Percentiles rank a stretch among this genome's conserved stretches.
These are phyloP conservation scores for Metrosideros polymorpha DNA, from an alignment of 441 rosid species.

Conservation along the genomic window DNA sequence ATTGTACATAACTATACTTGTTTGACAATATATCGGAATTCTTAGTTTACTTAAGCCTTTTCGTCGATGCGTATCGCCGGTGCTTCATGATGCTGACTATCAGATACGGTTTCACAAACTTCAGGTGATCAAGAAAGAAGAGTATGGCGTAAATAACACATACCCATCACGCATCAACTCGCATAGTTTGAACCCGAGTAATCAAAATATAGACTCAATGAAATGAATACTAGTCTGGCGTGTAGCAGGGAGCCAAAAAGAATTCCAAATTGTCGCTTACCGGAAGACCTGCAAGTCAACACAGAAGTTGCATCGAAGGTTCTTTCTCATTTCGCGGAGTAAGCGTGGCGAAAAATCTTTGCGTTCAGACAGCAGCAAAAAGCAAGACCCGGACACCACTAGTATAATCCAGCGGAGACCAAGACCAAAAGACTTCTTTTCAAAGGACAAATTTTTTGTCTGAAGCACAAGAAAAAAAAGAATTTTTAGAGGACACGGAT, in stretches of 20 bases:
- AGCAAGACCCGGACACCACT: not conserved
- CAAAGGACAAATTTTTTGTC: not conserved
- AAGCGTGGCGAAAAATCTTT: not conserved
- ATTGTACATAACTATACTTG: not conserved
- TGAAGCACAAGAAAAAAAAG: not conserved
- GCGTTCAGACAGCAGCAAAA: not conserved
- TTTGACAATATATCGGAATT: not conserved
- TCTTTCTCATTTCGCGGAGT: not conserved
- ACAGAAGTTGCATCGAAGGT: not conserved
- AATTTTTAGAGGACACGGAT: not conserved
- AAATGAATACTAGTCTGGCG: not conserved
- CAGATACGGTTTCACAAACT: not conserved
- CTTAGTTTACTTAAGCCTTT: not conserved
- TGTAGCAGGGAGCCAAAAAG: not conserved
- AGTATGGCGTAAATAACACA: not conserved
- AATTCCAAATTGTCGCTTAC: not conserved
- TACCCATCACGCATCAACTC: not conserved
- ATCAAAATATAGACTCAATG: not conserved
- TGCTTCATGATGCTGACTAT: not conserved
- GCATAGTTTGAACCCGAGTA: not conserved
- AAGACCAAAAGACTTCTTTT: not conserved
- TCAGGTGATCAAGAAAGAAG: not conserved
- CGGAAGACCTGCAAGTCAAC: not conserved
- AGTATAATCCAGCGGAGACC: not conserved
- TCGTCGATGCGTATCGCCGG: not conserved